Conservation (phyloP, 2,329 filamentous ascomycete genomes). For the Stagonosporopsis cucurbitacearum region DNA sequence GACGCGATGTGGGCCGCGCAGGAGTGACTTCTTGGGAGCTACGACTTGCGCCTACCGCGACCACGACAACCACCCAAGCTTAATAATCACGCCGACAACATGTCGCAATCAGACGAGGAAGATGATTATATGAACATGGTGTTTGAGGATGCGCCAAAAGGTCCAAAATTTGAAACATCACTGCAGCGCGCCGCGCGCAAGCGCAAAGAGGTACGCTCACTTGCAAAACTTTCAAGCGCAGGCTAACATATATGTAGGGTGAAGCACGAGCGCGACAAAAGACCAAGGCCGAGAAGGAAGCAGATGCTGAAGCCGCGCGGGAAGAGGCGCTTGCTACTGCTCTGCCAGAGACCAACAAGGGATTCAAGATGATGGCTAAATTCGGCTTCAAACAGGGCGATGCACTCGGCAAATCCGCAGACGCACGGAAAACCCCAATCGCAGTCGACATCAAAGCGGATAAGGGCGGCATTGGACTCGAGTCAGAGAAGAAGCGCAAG, state of each 20-base stretch:
- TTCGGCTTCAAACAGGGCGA: conserved; percentile 86
- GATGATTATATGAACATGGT: conserved; percentile 99
- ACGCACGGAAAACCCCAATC: conserved; percentile 72
- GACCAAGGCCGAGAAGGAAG: conserved; percentile 83
- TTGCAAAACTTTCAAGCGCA: neutral
- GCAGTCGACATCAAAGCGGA: conserved; percentile 78
- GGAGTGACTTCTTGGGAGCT: conserved; percentile 10
- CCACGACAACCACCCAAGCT: neutral
- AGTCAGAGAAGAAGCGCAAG: conserved; percentile 82
- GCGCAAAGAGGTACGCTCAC: conserved; percentile 55
- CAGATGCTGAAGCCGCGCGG: conserved; percentile 72
- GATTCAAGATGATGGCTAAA: conserved; percentile 94
- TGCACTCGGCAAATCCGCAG: conserved; percentile 69
- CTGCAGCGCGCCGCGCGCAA: conserved; percentile 64
- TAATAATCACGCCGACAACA: conserved; percentile 15
- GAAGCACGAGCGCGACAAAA: conserved; percentile 54
- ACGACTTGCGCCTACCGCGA: conserved; percentile 6
- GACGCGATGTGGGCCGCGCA: conserved; percentile 26
- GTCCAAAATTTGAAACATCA: conserved; percentile 64
- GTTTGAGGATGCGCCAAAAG: conserved; percentile 69
- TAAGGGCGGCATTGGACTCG: conserved; percentile 81
- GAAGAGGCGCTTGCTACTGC: conserved; percentile 79
- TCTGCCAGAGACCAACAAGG: conserved; percentile 77
- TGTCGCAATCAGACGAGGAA: conserved; percentile 67
- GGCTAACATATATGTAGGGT: conserved; percentile 32